A percentile compares a stretch with the other conserved stretches of the same genome.
phyloP scores from a whole-genome alignment of 345 rosid species.

The Heritiera littoralis region DNA sequence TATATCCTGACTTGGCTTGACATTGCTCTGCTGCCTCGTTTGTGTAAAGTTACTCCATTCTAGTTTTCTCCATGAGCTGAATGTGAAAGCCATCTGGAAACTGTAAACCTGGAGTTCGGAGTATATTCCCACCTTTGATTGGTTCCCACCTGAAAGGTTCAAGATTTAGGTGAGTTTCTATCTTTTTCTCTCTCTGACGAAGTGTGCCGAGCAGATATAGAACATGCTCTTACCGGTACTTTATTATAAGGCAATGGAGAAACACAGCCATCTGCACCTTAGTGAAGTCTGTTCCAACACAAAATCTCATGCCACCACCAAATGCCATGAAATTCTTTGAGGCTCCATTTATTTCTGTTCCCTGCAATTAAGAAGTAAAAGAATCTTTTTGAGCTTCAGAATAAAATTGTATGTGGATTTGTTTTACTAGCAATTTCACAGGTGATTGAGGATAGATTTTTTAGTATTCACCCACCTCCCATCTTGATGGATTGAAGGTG shows the following conservation, averaged over 20 bases:
- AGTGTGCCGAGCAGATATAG: not conserved
- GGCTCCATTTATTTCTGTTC: slow-evolving; percentile 51
- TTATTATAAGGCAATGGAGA: slow-evolving; percentile 79
- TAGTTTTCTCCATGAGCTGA: slow-evolving; percentile 49
- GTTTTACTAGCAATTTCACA: not conserved
- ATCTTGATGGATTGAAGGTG: slow-evolving; percentile 82
- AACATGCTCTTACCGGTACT: slow-evolving; percentile 60
- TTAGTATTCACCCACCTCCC: slow-evolving; percentile 61
- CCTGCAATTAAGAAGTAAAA: slow-evolving; percentile 40
- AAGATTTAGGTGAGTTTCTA: slow-evolving; percentile 18
- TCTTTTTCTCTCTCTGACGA: slow-evolving; percentile 3
- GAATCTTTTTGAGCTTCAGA: not conserved
- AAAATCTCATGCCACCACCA: slow-evolving; percentile 97
- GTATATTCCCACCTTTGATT: slow-evolving; percentile 68
- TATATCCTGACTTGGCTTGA: slow-evolving; percentile 12
- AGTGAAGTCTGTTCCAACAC: slow-evolving; percentile 91
- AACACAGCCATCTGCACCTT: slow-evolving; percentile 85
- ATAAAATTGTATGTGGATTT: not conserved
- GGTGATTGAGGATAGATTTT: slow-evolving; percentile 19
- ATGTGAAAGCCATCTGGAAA: slow-evolving; percentile 79
- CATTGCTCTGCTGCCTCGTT: not conserved
- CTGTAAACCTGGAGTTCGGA: slow-evolving; percentile 84
- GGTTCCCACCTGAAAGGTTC: slow-evolving; percentile 62
- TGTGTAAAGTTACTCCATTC: slow-evolving; percentile 2
- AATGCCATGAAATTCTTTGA: slow-evolving; percentile 89